These are phyloP conservation scores for Podospora pseudocomata DNA, from an alignment of 495 filamentous ascomycete species.

Conservation along the genomic window DNA sequence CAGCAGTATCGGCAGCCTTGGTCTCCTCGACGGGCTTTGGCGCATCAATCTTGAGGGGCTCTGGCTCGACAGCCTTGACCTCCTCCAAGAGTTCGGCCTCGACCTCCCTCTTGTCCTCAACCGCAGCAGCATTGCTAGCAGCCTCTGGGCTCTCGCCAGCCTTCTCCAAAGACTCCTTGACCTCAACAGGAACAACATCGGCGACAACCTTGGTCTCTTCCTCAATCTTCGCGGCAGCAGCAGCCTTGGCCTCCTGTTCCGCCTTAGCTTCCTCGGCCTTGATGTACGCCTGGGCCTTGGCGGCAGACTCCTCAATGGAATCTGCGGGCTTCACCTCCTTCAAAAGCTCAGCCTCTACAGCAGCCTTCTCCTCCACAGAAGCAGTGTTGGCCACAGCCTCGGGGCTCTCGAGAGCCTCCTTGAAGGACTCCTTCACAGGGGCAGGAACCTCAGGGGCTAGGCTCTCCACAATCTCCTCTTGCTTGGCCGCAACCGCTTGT, in stretches of 20 bases:
- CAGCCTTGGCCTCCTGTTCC: conserved; percentile 9
- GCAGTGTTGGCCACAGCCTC: conserved; percentile 67
- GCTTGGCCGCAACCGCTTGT: conserved; percentile 14
- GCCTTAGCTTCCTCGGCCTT: conserved; percentile 20
- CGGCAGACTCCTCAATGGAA: conserved; percentile 4
- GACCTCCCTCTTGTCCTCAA: conserved; percentile 72
- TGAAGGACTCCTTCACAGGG: conserved; percentile 69
- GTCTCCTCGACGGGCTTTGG: conserved; percentile 16
- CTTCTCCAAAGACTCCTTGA: conserved; percentile 66
- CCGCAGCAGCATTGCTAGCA: conserved; percentile 59
- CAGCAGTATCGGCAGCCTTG: conserved; percentile 9
- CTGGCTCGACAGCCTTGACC: conserved; percentile 19
- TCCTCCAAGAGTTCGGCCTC: conserved; percentile 51
- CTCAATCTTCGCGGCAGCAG: conserved; percentile 10
- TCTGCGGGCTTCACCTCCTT: conserved; percentile 21
- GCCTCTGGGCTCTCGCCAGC: conserved; percentile 66
- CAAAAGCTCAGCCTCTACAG: conserved; percentile 65
- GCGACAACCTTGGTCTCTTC: conserved; percentile 34
- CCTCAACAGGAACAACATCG: conserved; percentile 62
- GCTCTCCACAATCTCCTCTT: conserved; percentile 30
- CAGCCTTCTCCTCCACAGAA: conserved; percentile 74
- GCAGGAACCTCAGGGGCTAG: conserved; percentile 59
- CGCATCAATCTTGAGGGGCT: conserved; percentile 17
- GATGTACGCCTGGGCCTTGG: conserved; percentile 10
- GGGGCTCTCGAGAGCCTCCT: conserved; percentile 58